Evolutionary conservation across 1,284 basidiomycete genomes (phyloP).

Genomic region (Uromyces viciae-fabae): DNA sequence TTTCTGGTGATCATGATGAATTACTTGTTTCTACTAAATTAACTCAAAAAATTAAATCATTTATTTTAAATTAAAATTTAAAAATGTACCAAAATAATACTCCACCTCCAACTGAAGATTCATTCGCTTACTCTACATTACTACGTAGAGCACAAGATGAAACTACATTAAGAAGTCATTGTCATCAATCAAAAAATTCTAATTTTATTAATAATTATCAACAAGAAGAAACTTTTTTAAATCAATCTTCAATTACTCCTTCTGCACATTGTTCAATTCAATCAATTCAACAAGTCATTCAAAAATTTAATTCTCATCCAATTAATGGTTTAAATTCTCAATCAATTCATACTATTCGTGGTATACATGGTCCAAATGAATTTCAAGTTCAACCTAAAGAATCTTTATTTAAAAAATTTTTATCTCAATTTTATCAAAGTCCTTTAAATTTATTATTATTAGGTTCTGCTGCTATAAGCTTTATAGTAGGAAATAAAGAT

Average conservation of each 20-base stretch:
- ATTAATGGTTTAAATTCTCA: conserved; percentile 64
- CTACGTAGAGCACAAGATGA: conserved; percentile 23
- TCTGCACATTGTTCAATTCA: conserved; percentile 37
- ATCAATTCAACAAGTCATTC: conserved; percentile 32
- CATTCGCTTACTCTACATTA: conserved; percentile 27
- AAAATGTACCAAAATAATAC: too few relatives aligned
- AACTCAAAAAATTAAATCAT: conserved; percentile 16
- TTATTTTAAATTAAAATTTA: too few relatives aligned
- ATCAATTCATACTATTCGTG: conserved; percentile 67
- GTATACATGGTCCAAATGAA: conserved; percentile 81
- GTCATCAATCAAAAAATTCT: neutral
- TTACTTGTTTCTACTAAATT: conserved; percentile 26
- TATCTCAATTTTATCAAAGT: conserved; percentile 86
- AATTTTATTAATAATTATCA: neutral
- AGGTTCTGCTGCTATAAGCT: conserved; percentile 79
- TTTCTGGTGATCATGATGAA: conserved; percentile 32
- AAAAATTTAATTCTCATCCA: conserved; percentile 64
- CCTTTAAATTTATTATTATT: conserved; percentile 85
- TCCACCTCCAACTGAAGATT: conserved; percentile 28
- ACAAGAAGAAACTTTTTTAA: neutral
- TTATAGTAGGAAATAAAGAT: conserved; percentile 85
- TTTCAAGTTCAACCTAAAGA: conserved; percentile 82
- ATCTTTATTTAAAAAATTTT: conserved; percentile 76
- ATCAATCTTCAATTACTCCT: conserved; percentile 7
- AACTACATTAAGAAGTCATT: neutral